Base-by-base conservation (phyloP, 768 basidiomycete species). In the Leccinum subtestaceum region DNA sequence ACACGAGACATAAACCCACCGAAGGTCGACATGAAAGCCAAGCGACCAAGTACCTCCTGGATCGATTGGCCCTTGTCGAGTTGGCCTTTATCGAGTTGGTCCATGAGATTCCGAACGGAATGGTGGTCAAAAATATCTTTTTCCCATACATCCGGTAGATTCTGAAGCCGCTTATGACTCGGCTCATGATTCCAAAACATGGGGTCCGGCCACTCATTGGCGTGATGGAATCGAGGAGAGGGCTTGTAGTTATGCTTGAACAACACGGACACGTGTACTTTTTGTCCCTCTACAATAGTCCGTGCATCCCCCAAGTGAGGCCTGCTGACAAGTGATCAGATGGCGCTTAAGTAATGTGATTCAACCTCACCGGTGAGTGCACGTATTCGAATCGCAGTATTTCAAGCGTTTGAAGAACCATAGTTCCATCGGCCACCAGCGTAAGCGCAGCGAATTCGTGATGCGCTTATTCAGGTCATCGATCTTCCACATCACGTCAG, bases 231-330 rank as follows among this genome's bases (percentile, higher is more conserved):
- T 21, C 15, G 62, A 1, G 68, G 66, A 43, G n/a, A 47, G 2
- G 71, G 63, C 32, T 65, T 71, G 61, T 72, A 72, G 23, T 72
- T 63, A 50, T 60, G 53, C 59, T 67, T 73, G 65, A 70, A 72
- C 1, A 72, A 27, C 27, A 48, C 72, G 1, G 71, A 73, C 6
- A 70, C 65, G 52, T 73, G 71, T n/a, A 72, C 64, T 43, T 65
- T 68, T 48, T 72, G 72, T 9, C 71, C 71, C 0, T 58, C 63
- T 5, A 72, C 25, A 25, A 72, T 72, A 4, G 4, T 63, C 12
- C 72, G 66, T 2, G 61, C 60, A 40, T 52, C 53, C 3, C 70
- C 71, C 10, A 62, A 3, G 54, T 73, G 72, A 7, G 72, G 71
- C 12, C 72, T 72, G 34, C 5, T 2, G n/a, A 21, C 2, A 2